Evolutionary conservation across 139 green algal genomes (phyloP), one percentile per base, ranked within the genome.

Genomic region (Chlorella vulgaris): DNA sequence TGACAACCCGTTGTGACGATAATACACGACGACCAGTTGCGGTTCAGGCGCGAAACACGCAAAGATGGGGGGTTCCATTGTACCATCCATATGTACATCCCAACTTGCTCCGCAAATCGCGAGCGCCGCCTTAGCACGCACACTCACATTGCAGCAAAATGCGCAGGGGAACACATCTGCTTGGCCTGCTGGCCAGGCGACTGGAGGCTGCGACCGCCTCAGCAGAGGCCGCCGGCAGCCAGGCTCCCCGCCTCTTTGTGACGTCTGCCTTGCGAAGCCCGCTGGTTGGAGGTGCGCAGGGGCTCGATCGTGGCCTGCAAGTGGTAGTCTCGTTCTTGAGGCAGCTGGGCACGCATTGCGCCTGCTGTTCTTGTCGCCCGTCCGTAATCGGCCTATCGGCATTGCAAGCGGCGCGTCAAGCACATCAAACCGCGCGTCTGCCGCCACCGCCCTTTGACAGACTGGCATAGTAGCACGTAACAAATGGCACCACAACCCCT

Each of bases 141-240:
- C 55, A 55, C 15, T 55, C 15, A 31, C 55, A 65, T 28, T n/a
- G 55, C 55, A 65, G 8, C 55, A 28, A n/a, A 21, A 65, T 65
- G 55, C 55, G 55, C 55, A 28, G 55, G 15, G 55, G 55, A 15
- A 29, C 18, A 5, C 55, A 21, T 65, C 55, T 81, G 28, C 39
- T 71, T 40, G 75, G 75, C n/a, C 74, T 70, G 55, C 39, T 71
- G n/a, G 60, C 75, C 60, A 63, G 75, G 58, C 75, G 60, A 26
- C n/a, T 61, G n/a, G 75, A 67, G 60, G 40, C 24, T 36, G 36
- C 35, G 29, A 36, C 15, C 15, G 29, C 28, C 15, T 47, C 76
- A 36, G 43, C 40, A 13, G 47, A 43, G 21, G 76, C 42, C 31
- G 28, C 36, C 31, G 35, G 26, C 43, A 53, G 15, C 1, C 7